Evolutionary conservation across 306 rosid genomes (phyloP).

Genomic region (Prinsepia uniflora): DNA sequence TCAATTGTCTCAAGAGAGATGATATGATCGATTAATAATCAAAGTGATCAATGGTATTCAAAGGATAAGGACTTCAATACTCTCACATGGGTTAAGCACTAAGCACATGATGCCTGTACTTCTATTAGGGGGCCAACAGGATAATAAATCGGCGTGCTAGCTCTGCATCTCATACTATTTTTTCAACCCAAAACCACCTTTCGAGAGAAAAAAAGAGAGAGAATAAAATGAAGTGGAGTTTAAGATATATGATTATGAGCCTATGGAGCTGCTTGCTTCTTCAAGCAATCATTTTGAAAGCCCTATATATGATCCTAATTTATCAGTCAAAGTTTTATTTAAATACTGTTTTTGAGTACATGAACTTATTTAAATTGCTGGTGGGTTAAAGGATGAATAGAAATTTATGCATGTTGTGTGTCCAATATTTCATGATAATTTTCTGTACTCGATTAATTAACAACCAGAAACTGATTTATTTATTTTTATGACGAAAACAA

Average conservation of each 20-base stretch:
- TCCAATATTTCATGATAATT: background rate
- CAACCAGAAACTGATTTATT: no score
- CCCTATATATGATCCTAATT: background rate
- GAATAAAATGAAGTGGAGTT: background rate
- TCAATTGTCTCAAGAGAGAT: constrained; percentile 21
- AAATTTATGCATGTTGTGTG: background rate
- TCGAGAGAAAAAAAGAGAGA: background rate
- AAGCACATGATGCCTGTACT: constrained; percentile 15
- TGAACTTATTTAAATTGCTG: background rate
- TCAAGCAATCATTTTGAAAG: background rate
- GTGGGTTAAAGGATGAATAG: background rate
- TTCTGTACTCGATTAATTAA: no score
- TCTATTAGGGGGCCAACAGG: constrained; percentile 13
- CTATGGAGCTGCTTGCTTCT: background rate
- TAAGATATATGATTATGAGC: background rate
- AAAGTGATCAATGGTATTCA: background rate
- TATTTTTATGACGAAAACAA: no score
- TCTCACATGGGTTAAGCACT: constrained; percentile 21
- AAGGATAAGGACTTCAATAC: constrained; percentile 2
- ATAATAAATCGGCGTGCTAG: constrained; percentile 9
- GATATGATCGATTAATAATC: background rate
- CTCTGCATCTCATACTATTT: constrained; percentile 1
- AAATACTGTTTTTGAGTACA: background rate
- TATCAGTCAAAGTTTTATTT: background rate
- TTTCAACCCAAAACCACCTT: background rate